Conservation (phyloP, 306 rosid genomes). For the Mimosa bimucronata region DNA sequence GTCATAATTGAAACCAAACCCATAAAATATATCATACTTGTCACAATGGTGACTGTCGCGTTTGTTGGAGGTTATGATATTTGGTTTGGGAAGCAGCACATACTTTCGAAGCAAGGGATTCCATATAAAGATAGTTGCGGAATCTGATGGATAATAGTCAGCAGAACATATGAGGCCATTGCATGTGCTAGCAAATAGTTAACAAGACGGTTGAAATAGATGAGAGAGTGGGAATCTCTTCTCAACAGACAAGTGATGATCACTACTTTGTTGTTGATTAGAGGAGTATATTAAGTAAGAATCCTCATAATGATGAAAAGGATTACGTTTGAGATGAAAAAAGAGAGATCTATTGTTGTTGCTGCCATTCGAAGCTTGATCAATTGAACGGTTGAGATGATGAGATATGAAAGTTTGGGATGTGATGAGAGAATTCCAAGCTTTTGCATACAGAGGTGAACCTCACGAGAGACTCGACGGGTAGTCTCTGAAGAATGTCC, state of each 20-base stretch:
- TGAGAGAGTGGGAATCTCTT: too few relatives aligned
- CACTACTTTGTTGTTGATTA: too few relatives aligned
- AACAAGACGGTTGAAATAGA: too few relatives aligned
- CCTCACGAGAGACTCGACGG: background rate
- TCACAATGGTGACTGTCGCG: background rate
- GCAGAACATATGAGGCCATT: background rate
- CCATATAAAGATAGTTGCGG: background rate
- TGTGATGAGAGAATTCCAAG: background rate
- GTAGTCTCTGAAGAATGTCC: background rate
- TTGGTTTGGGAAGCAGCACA: background rate
- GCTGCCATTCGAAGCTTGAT: background rate
- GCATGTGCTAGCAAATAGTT: background rate
- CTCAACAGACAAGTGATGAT: too few relatives aligned
- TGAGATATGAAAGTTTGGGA: background rate
- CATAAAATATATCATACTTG: background rate
- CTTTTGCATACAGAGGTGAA: background rate
- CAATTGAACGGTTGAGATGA: background rate
- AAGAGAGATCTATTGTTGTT: background rate
- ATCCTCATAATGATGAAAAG: too few relatives aligned
- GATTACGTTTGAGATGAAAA: too few relatives aligned
- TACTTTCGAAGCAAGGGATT: background rate
- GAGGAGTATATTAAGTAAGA: too few relatives aligned
- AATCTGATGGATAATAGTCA: background rate
- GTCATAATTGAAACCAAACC: background rate
- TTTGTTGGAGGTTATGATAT: background rate